phyloP scores from a whole-genome alignment of 2,329 filamentous ascomycete genomes.

The Diaporthe ampelina region DNA sequence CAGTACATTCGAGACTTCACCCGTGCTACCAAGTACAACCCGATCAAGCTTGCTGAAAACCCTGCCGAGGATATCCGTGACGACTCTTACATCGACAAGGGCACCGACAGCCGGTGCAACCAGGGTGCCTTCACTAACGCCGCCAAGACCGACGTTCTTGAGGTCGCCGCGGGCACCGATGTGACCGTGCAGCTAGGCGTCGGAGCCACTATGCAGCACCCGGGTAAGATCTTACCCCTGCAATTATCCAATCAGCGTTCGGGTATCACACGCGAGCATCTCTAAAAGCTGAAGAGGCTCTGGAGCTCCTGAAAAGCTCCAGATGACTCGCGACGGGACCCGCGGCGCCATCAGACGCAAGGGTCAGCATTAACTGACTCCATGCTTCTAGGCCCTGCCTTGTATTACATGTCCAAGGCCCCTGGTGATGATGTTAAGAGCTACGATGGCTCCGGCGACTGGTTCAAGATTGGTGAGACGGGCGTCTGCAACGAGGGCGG shows the following conservation, averaged over 20 bases:
- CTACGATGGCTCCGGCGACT: slow-evolving; percentile 28
- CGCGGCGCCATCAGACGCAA: neutral
- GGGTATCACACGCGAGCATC: neutral
- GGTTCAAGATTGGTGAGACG: slow-evolving; percentile 23
- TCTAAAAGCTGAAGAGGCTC: neutral
- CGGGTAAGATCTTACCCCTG: neutral
- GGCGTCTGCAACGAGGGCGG: slow-evolving; percentile 2
- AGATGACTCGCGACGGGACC: neutral
- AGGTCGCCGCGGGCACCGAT: neutral
- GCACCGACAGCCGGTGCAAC: neutral
- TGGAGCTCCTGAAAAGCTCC: neutral
- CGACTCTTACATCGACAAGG: slow-evolving; percentile 1
- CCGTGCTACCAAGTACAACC: slow-evolving; percentile 1
- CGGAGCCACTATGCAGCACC: slow-evolving; percentile 1
- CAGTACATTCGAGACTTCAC: slow-evolving; percentile 9
- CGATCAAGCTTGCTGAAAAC: neutral
- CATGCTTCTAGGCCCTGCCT: neutral
- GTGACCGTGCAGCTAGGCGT: slow-evolving; percentile 1
- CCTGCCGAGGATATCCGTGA: slow-evolving; percentile 7
- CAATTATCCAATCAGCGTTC: too few relatives aligned
- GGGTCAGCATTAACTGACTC: neutral
- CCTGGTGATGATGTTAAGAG: neutral
- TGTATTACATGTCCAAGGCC: slow-evolving; percentile 42
- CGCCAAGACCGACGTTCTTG: slow-evolving; percentile 2
- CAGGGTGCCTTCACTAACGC: slow-evolving; percentile 15